Conservation (phyloP, 78 protist genomes). For the Planoprotostelium fungivorum region DNA sequence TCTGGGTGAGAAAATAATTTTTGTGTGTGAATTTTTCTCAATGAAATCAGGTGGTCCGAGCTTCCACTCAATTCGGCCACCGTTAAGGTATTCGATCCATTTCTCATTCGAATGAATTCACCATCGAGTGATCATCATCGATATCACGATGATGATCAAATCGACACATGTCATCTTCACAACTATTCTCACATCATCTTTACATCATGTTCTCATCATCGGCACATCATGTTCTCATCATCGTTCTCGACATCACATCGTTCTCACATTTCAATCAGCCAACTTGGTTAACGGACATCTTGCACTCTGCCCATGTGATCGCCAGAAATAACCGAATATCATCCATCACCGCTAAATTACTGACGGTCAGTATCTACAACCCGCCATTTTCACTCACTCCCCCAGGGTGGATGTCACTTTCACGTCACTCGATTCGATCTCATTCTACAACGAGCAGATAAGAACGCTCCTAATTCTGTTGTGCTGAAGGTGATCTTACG, state of each 20-base stretch:
- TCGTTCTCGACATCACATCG: too few species aligned
- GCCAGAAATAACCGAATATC: not conserved
- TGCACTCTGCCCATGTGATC: not conserved
- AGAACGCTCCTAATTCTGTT: not conserved
- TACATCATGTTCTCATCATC: too few species aligned
- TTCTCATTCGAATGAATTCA: too few species aligned
- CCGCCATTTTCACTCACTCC: not conserved
- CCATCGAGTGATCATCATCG: too few species aligned
- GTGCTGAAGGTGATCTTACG: not conserved
- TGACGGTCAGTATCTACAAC: not conserved
- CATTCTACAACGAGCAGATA: not conserved
- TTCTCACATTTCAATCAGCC: too few species aligned
- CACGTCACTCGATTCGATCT: not conserved
- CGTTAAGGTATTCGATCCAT: too few species aligned
- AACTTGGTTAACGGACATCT: not conserved
- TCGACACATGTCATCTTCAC: too few species aligned
- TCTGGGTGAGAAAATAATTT: not conserved
- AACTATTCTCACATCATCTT: too few species aligned
- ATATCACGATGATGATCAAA: too few species aligned
- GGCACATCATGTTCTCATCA: too few species aligned
- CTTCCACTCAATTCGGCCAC: not conserved
- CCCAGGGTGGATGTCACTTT: not conserved
- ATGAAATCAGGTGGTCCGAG: not conserved
- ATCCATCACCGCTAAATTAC: not conserved
- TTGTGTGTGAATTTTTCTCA: not conserved